Base-by-base conservation (phyloP, 805 yeast genomes). In the Candida oleophila region DNA sequence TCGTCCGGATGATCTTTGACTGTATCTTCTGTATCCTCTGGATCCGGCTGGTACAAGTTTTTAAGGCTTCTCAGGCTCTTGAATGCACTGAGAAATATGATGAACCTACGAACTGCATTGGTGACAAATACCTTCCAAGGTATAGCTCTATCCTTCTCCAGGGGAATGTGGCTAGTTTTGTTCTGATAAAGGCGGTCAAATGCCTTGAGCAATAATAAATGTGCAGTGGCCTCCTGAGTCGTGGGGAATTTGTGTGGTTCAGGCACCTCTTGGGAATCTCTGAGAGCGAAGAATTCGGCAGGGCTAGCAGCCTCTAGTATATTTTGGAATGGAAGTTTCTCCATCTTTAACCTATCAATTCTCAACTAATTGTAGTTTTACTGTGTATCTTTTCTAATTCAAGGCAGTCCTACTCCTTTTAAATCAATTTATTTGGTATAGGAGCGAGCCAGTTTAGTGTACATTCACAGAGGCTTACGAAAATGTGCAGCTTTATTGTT, bases 101-200 rank as follows among this genome's bases (percentile, higher is more conserved):
- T 53, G 38, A 62, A 63, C 14, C 63, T 42, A 30, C 60, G 47
- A 4, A 53, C 60, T 1, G 66, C 61, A 28, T 47, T 43, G 3
- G 64, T 54, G 14, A 61, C 44, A 43, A 51, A 62, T 11, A 51
- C 49, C 37, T 58, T 55, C 66, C 66, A 63, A 1, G 34, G 22
- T 38, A 55, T 57, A 4, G 15, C 15, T n/a, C 21, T 15, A 5
- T 38, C 15, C 36, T 33, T 11, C 12, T 40, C 43, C 9, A 3
- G 12, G 4, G 15, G 36, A 4, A 30, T 16, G 5, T 21, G 22
- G 14, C 14, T 15, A 4, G 19, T n/a, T 7, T 20, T n/a, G 4
- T 15, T 14, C 7, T 21, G 9, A 8, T 38, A 19, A n/a, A 22
- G 22, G 5, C 15, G n/a, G 8, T 25, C 43, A 18, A 40, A n/a